A percentile compares a stretch with the other conserved stretches of the same genome.
Evolutionary conservation across 164 flowering plant genomes (phyloP).

Genomic region (Magnolia sinica): DNA sequence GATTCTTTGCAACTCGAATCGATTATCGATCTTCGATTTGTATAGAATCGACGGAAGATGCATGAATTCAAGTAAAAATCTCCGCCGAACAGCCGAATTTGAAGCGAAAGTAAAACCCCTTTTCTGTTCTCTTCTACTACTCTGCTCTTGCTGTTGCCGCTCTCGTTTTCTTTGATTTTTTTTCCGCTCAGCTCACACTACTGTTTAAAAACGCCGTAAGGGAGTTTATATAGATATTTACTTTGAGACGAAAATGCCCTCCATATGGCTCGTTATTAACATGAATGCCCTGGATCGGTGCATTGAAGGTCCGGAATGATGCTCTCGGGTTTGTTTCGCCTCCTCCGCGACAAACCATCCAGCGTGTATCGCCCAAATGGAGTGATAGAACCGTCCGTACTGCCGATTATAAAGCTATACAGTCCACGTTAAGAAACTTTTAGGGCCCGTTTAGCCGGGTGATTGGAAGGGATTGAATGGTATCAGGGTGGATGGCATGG

Average conservation of each 20-base stretch:
- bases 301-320: too few relatives aligned
- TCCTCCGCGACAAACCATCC: too few relatives aligned
- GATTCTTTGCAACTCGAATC: conserved; percentile 6
- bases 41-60: neutral
- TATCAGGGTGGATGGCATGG: too few relatives aligned
- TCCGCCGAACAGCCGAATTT: neutral
- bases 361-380: too few relatives aligned
- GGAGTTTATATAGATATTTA: neutral
- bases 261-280: neutral
- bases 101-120: neutral
- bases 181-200: neutral
- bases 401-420: too few relatives aligned
- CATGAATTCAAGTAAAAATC: conserved; percentile 4
- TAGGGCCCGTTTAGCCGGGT: too few relatives aligned
- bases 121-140: neutral
- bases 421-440: too few relatives aligned
- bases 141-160: neutral
- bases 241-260: conserved; percentile 17
- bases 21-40: neutral
- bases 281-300: too few relatives aligned
- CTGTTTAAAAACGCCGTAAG: conserved; percentile 6
- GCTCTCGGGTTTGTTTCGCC: too few relatives aligned
- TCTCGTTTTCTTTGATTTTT: neutral
- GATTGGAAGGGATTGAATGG: too few relatives aligned
- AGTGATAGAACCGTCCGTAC: too few relatives aligned